A percentile compares a stretch with the other conserved stretches of the same genome.
phyloP scores from a whole-genome alignment of 2,329 filamentous ascomycete species.

The Fusarium tuaranense region DNA sequence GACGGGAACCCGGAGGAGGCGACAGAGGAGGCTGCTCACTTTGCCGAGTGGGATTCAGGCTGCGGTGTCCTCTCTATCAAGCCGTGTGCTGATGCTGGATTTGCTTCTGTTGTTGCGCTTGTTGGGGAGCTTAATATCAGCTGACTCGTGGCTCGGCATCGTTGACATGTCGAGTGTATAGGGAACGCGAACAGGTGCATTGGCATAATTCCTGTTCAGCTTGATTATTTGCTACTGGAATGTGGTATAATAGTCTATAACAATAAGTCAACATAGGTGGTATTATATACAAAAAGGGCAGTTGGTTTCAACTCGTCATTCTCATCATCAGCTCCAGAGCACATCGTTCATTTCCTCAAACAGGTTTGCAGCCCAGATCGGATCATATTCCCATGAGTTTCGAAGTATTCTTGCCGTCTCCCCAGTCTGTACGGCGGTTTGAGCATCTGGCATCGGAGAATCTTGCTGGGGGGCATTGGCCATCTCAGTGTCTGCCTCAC shows the following conservation, averaged over 20 bases:
- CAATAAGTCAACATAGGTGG: not conserved
- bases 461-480: not conserved
- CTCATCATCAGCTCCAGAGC: not conserved
- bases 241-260: not conserved
- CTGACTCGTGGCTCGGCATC: not conserved
- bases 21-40: slow-evolving; percentile 29
- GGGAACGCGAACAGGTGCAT: not conserved
- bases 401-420: not conserved
- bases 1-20: slow-evolving; percentile 27
- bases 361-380: slow-evolving; percentile 5
- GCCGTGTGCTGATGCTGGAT: slow-evolving; percentile 28
- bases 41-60: slow-evolving; percentile 31
- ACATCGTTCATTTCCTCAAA: slow-evolving; percentile 20
- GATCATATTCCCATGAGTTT: slow-evolving; percentile 7
- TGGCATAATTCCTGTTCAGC: not conserved
- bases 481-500: not conserved
- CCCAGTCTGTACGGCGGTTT: not conserved
- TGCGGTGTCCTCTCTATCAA: slow-evolving; percentile 14
- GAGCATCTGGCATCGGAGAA: not conserved
- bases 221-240: not conserved
- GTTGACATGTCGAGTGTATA: not conserved
- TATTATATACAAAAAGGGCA: not conserved
- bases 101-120: slow-evolving; percentile 34
- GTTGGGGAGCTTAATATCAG: slow-evolving; percentile 28
- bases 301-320: not conserved